Conservation (phyloP, 371 early-diverging fungal genomes). For the Mucor lusitanicus region DNA sequence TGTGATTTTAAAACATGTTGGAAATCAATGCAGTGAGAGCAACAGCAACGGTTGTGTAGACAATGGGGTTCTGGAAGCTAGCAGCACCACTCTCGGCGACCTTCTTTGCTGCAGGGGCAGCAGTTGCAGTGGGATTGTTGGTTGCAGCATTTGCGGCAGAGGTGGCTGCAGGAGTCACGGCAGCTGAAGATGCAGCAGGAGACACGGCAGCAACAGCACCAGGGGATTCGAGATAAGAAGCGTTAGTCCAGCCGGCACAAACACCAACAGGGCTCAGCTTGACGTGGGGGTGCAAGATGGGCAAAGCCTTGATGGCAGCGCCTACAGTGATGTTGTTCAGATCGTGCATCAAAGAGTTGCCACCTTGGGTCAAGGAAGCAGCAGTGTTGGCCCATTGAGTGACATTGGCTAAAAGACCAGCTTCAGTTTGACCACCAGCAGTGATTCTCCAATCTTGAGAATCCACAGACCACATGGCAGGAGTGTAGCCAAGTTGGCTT, state of each 20-base stretch:
- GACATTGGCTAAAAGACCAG: conserved; percentile 44
- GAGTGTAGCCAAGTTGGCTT: conserved; percentile 43
- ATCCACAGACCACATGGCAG: conserved; percentile 52
- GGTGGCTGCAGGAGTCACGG: conserved; percentile 16
- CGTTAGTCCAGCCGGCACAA: conserved; percentile 37
- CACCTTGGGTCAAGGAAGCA: conserved; percentile 44
- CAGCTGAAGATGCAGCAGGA: conserved; percentile 15
- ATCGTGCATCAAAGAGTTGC: conserved; percentile 61
- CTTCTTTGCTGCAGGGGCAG: conserved; percentile 10
- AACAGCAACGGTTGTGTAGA: conserved; percentile 1
- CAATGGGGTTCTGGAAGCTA: not conserved
- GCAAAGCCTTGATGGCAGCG: conserved; percentile 61
- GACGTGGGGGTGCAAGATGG: conserved; percentile 43
- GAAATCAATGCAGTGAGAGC: conserved; percentile 4
- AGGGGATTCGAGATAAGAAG: conserved; percentile 34
- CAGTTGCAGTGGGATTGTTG: conserved; percentile 1
- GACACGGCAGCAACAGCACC: not conserved
- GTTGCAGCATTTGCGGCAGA: not conserved
- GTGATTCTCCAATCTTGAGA: conserved; percentile 50
- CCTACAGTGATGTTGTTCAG: conserved; percentile 55
- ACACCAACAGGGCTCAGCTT: conserved; percentile 42
- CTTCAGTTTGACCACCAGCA: conserved; percentile 28
- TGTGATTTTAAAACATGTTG: not conserved
- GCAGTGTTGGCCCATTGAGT: conserved; percentile 48
- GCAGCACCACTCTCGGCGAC: not conserved